Conservation (phyloP, 352 stramenopile species). For the Globisporangium barbulae region DNA sequence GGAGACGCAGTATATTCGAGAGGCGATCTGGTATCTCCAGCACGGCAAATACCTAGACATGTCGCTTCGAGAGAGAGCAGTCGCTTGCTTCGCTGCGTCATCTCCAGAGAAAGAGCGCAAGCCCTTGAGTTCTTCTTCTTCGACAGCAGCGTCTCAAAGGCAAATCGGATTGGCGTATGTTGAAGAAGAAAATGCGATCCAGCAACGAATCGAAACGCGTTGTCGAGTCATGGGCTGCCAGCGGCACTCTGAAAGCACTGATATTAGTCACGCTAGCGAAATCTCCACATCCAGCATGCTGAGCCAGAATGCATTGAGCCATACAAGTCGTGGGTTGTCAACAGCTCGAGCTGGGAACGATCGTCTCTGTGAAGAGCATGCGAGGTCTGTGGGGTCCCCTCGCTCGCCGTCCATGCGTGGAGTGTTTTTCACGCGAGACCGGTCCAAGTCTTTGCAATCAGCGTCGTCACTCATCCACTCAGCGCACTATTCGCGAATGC, state of each 20-base stretch:
- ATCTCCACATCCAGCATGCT: slow-evolving; percentile 23
- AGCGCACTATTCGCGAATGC: slow-evolving; percentile 42
- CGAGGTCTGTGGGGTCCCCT: slow-evolving; percentile 15
- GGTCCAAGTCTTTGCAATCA: slow-evolving; percentile 19
- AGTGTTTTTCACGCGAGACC: slow-evolving; percentile 24
- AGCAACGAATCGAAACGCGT: slow-evolving; percentile 38
- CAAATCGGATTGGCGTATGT: slow-evolving; percentile 35
- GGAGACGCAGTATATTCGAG: slow-evolving; percentile 58
- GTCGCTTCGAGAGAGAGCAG: slow-evolving; percentile 26
- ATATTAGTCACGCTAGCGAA: slow-evolving; percentile 19
- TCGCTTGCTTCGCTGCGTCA: slow-evolving; percentile 2
- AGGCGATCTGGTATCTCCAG: slow-evolving; percentile 64
- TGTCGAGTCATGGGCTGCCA: slow-evolving; percentile 55
- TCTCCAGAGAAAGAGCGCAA: slow-evolving; percentile 1
- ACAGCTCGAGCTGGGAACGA: slow-evolving; percentile 5
- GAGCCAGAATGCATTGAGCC: slow-evolving; percentile 13
- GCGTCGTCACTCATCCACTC: slow-evolving; percentile 32
- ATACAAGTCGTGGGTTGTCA: slow-evolving; percentile 6
- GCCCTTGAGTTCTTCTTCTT: background rate
- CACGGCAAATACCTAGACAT: slow-evolving; percentile 41
- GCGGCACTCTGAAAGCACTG: slow-evolving; percentile 6
- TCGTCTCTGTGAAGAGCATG: slow-evolving; percentile 36
- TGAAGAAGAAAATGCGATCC: slow-evolving; percentile 32
- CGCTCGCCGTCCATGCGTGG: slow-evolving; percentile 34
- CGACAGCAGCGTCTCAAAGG: slow-evolving; percentile 6